A percentile compares a stretch with the other conserved stretches of the same genome.
These are phyloP conservation scores for Aspergillus costaricaensis DNA, from an alignment of 2,329 filamentous ascomycete genomes.

Conservation along the genomic window DNA sequence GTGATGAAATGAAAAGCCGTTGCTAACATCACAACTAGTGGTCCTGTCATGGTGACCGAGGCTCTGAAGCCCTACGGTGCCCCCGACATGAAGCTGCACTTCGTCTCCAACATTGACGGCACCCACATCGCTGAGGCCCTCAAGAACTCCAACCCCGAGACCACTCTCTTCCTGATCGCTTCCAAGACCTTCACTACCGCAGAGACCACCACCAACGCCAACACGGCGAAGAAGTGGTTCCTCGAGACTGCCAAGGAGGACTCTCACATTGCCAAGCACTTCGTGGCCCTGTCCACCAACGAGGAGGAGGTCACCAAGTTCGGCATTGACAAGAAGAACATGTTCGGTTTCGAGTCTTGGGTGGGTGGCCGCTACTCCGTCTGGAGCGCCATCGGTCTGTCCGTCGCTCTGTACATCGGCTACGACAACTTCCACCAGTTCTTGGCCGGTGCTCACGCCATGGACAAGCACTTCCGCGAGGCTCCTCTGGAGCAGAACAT, in stretches of 20 bases:
- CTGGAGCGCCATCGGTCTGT: slow-evolving; percentile 97
- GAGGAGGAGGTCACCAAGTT: slow-evolving; percentile 95
- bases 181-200: slow-evolving; percentile 99
- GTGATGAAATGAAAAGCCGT: neutral
- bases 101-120: slow-evolving; percentile 99
- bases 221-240: slow-evolving; percentile 97
- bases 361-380: slow-evolving; percentile 97
- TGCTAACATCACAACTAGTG: slow-evolving; percentile 54
- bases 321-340: slow-evolving; percentile 97
- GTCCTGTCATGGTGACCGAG: slow-evolving; percentile 98
- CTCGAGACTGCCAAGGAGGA: slow-evolving; percentile 77
- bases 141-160: slow-evolving; percentile 86
- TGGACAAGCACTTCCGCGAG: slow-evolving; percentile 97
- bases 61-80: slow-evolving; percentile 93
- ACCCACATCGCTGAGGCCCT: slow-evolving; percentile 96
- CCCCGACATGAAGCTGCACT: slow-evolving; percentile 85
- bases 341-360: slow-evolving; percentile 99
- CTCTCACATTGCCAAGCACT: slow-evolving; percentile 87
- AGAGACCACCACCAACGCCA: slow-evolving; percentile 95
- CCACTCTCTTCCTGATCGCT: slow-evolving; percentile 96
- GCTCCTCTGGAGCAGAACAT: slow-evolving; percentile 94
- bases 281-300: slow-evolving; percentile 96
- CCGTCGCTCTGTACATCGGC: slow-evolving; percentile 91
- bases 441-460: slow-evolving; percentile 88
- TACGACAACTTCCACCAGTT: slow-evolving; percentile 98